Base-by-base conservation (phyloP, 2,329 filamentous ascomycete genomes). In the Diplocarpon rosae region DNA sequence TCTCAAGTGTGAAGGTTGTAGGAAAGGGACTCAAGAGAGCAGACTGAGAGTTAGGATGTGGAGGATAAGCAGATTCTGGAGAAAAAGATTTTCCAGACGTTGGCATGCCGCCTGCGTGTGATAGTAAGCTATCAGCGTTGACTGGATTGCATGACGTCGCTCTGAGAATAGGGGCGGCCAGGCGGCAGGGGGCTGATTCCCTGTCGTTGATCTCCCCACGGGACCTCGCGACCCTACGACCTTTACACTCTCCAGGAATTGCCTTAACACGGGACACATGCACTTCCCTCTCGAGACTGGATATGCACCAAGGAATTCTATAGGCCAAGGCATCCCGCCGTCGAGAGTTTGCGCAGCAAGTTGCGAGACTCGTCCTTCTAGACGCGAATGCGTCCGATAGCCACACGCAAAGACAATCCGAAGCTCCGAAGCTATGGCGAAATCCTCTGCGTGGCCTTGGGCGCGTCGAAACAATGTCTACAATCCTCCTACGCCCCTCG, bases 401-500 rank as follows among this genome's bases (percentile, higher is more conserved):
- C 33, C 33, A 31, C 15, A 30, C 13, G 15, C n/a, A 8, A 31
- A n/a, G 14, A 36, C 33, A 32, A 32, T 29, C n/a, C 27, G 9
- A 9, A 20, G 11, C 33, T 35, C 28, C 16, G 24, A 24, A 28
- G 31, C 17, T 27, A 39, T 39, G 38, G 27, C 38, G 27, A 28
- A 29, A 43, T 37, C 41, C 20, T 32, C 10, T 14, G 47, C 46
- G 45, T 59, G 53, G 48, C 57, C 57, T 10, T 60, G 56, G 57
- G 50, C 55, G 7, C 56, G 59, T 20, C 57, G 59, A 27, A 43
- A 47, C 16, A 52, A 42, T 20, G 50, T 52, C 16, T 62, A 45
- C 42, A 56, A 60, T 34, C 59, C 59, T n/a, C 59, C 56, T 27
- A 60, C 70, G 36, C 56, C 77, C 27, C 65, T 83, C 40, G 78